A percentile compares a stretch with the other conserved stretches of the same genome.
These are phyloP conservation scores for Eucalyptus decipiens DNA, from an alignment of 345 rosid genomes.

Conservation along the genomic window DNA sequence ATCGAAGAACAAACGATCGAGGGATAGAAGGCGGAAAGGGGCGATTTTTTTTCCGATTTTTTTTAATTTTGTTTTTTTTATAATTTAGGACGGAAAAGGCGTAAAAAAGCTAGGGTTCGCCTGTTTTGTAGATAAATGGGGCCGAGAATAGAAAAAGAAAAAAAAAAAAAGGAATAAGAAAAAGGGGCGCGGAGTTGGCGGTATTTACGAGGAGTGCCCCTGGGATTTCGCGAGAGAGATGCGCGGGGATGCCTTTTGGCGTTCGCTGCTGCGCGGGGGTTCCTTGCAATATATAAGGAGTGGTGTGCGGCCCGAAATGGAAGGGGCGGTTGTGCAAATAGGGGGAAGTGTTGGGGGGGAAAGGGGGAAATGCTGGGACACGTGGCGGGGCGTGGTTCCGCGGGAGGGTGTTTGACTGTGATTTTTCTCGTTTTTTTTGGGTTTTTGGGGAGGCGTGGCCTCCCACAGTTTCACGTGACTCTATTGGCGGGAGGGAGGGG, in stretches of 20 bases:
- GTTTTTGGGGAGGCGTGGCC: background rate
- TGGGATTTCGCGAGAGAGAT: background rate
- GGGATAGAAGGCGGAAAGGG: background rate
- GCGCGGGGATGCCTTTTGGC: background rate
- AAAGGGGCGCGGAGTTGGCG: background rate
- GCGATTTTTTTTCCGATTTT: background rate
- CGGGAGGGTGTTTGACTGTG: background rate
- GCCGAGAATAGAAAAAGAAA: background rate
- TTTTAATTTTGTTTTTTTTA: background rate
- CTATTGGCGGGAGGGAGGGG: background rate
- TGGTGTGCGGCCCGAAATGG: background rate
- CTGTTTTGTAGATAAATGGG: background rate
- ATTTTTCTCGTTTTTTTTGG: background rate
- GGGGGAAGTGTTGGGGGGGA: background rate
- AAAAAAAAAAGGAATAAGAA: background rate
- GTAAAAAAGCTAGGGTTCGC: background rate
- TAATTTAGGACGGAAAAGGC: background rate
- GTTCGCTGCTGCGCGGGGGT: background rate
- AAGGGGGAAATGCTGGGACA: rapidly evolving
- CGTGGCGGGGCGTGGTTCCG: background rate
- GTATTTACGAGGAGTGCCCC: background rate
- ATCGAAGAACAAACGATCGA: background rate
- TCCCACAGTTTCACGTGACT: background rate
- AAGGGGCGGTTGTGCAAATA: background rate
- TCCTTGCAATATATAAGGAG: background rate